Percentiles rank a stretch among this genome's conserved stretches.
Evolutionary conservation across 495 filamentous ascomycete species (phyloP).

Genomic region (Talaromyces borbonicus): DNA sequence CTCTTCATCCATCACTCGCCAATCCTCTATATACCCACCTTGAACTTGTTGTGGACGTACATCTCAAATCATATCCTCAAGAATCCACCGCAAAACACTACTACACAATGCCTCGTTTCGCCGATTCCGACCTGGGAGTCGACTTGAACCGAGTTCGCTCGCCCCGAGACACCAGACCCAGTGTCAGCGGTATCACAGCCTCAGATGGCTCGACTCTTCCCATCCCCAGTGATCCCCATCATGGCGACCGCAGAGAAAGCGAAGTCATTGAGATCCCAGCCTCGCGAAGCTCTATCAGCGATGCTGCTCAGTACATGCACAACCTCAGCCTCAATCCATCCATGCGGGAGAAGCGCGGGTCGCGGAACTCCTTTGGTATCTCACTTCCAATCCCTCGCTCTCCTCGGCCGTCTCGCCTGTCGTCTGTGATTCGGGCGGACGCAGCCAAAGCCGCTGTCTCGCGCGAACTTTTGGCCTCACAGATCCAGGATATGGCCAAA

Average conservation of each 20-base stretch:
- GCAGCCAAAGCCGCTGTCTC: constrained; percentile 40
- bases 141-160: constrained; percentile 19
- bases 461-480: constrained; percentile 60
- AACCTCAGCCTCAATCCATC: constrained; percentile 58
- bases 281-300: constrained; percentile 56
- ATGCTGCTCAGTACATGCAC: constrained; percentile 65
- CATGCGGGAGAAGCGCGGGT: constrained; percentile 53
- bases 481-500: constrained; percentile 60
- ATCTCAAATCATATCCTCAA: neutral
- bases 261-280: constrained; percentile 64
- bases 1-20: neutral
- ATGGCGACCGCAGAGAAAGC: constrained; percentile 10
- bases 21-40: no score
- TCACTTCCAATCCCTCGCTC: constrained; percentile 67
- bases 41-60: no score
- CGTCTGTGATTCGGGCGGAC: constrained; percentile 37
- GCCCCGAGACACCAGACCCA: constrained; percentile 19
- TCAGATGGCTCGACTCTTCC: constrained; percentile 25
- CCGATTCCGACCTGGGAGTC: constrained; percentile 45
- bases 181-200: constrained; percentile 6
- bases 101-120: constrained; percentile 50
- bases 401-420: constrained; percentile 58
- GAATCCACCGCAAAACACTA: no score
- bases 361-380: constrained; percentile 71
- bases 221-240: constrained; percentile 34